Evolutionary conservation across 139 green algal genomes (phyloP), one percentile per base, ranked within the genome.

Genomic region (Picochlorum sp.): DNA sequence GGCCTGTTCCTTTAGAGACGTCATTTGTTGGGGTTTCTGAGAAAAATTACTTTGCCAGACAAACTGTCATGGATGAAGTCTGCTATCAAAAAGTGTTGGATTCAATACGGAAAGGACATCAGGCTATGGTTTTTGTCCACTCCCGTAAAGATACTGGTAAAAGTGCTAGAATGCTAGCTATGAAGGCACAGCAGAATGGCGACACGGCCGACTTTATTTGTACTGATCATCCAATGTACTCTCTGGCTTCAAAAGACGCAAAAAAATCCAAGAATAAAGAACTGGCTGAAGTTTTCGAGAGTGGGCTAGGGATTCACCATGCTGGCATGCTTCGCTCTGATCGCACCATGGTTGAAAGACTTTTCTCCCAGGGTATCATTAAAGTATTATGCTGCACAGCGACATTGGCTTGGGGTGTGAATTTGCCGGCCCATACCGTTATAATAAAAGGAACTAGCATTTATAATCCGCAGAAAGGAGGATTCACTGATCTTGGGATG

Each of bases 51-150:
- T 43, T 86, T 18, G 80, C 81, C 7, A 70, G 79, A 4, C 79
- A 82, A 29, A 82, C 57, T 40, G 51, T 91, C 55, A 96, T 95
- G 86, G 79, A 89, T 53, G 81, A 96, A 30, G 79, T 97, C n/a
- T 80, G 63, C 37, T 97, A 90, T 59, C 50, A 89, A 20, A 96
- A 96, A 79, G 85, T 88, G 43, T 3, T 80, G 2, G 82, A 90
- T 40, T 75, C 74, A 33, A 59, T 98, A 22, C 81, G 77, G 68
- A 64, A 64, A 7, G 93, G 89, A 31, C 74, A 96, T 67, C 93
- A 98, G 68, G 90, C 85, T 20, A 99, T 99, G 93, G 88, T 99
- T 59, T 99, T 99, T 70, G 93, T 99, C 41, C 92, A 99, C 76
- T 88, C 74, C 33, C 81, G 93, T 35, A 99, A 99, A 71, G 87